These are phyloP conservation scores for Candida tetrigidarum DNA, from an alignment of 1,139 yeast species.

Conservation along the genomic window DNA sequence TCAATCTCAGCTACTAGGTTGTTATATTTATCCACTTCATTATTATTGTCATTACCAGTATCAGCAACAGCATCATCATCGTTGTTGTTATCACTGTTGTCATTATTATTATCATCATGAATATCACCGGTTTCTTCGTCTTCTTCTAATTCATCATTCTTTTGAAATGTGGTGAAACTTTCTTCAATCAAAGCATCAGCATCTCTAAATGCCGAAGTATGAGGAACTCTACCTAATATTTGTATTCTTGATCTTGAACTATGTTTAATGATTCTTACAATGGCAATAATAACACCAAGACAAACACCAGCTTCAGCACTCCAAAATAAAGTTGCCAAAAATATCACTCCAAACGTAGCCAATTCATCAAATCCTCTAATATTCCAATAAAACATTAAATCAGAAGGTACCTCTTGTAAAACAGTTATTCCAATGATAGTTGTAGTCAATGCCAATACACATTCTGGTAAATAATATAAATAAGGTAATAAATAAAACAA, in stretches of 20 bases:
- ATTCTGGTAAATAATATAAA: conserved; percentile 34
- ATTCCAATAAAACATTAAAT: conserved; percentile 31
- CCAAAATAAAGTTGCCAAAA: conserved; percentile 32
- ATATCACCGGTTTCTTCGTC: background rate
- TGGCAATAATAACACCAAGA: conserved; percentile 32
- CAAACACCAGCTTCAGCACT: conserved; percentile 38
- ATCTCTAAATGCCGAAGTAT: conserved; percentile 35
- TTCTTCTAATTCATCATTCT: conserved; percentile 10
- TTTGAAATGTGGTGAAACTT: conserved; percentile 24
- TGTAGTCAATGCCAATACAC: conserved; percentile 38
- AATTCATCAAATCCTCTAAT: conserved; percentile 38
- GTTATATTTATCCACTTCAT: conserved; percentile 16
- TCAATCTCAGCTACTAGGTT: conserved; percentile 33
- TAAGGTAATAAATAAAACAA: conserved; percentile 29
- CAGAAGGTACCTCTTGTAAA: conserved; percentile 37
- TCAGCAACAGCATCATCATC: background rate
- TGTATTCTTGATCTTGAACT: conserved; percentile 37
- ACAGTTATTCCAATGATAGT: conserved; percentile 42
- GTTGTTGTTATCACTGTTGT: background rate
- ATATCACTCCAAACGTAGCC: conserved; percentile 27
- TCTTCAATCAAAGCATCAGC: conserved; percentile 42
- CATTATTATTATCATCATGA: background rate
- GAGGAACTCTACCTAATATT: conserved; percentile 36
- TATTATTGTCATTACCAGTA: background rate
- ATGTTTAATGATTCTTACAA: conserved; percentile 31